phyloP scores from a whole-genome alignment of 2,329 filamentous ascomycete genomes.

The Neofusicoccum sp. region DNA sequence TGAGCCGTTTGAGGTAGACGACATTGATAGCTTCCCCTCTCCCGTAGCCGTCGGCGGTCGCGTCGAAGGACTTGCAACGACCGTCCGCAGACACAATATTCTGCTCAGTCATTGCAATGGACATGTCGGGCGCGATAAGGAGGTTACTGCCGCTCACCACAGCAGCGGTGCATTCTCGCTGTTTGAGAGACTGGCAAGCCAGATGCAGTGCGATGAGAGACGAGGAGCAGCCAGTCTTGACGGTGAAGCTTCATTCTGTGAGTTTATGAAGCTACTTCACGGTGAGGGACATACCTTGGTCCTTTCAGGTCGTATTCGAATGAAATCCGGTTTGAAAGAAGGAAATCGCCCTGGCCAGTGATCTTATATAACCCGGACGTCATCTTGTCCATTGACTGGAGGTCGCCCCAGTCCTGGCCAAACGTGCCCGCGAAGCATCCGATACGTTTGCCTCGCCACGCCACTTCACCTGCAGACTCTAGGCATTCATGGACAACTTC shows the following conservation, averaged over 20 bases:
- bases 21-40: conserved; percentile 36
- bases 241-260: conserved; percentile 19
- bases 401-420: conserved; percentile 24
- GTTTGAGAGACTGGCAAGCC: conserved; percentile 34
- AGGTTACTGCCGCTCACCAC: conserved; percentile 40
- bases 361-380: conserved; percentile 17
- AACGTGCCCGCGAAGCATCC: conserved; percentile 33
- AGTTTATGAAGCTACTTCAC: too few species aligned
- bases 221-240: conserved; percentile 41
- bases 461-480: conserved; percentile 29
- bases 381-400: conserved; percentile 2
- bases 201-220: conserved; percentile 38
- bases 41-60: conserved; percentile 34
- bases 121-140: conserved; percentile 33
- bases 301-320: conserved; percentile 27
- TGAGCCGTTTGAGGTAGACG: conserved; percentile 33
- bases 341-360: conserved; percentile 22
- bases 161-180: conserved; percentile 29
- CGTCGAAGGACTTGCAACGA: conserved; percentile 32
- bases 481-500: conserved; percentile 37
- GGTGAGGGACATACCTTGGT: conserved; percentile 24
- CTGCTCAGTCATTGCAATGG: conserved; percentile 33
- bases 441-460: conserved; percentile 29
- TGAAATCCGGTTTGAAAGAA: conserved; percentile 27
- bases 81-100: conserved; percentile 35